Evolutionary conservation across 192 early-diverging fungal species (phyloP).

Genomic region (Coemansia sp.): DNA sequence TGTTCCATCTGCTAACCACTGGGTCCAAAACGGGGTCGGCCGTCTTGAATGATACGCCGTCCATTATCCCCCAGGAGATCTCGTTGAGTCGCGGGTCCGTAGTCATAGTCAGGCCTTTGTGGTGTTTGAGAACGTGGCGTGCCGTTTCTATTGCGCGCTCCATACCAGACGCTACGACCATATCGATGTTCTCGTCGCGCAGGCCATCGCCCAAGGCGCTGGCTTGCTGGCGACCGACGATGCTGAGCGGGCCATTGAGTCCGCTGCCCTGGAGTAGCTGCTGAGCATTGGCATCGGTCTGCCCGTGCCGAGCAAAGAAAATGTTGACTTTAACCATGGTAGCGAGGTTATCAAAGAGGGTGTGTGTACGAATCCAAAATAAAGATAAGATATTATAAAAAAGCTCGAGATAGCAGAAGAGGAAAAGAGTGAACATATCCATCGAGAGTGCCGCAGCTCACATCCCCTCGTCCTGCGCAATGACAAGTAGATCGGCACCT

Average conservation of each 20-base stretch:
- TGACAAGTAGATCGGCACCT: too few relatives aligned
- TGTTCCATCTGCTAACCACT: slow-evolving; percentile 20
- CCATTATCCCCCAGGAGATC: slow-evolving; percentile 48
- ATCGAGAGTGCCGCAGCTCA: too few relatives aligned
- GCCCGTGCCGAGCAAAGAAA: slow-evolving; percentile 44
- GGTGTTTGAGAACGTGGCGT: slow-evolving; percentile 18
- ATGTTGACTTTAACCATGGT: slow-evolving; percentile 28
- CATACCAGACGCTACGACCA: slow-evolving; percentile 38
- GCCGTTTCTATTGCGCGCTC: slow-evolving; percentile 45
- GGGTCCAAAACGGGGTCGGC: slow-evolving; percentile 7
- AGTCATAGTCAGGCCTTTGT: slow-evolving; percentile 19
- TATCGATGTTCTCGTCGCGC: slow-evolving; percentile 31
- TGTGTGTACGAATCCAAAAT: not conserved
- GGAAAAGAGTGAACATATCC: not conserved
- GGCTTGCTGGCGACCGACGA: slow-evolving; percentile 32
- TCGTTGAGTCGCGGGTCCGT: slow-evolving; percentile 47
- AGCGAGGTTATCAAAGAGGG: not conserved
- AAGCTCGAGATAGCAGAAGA: not conserved
- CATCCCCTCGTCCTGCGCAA: too few relatives aligned
- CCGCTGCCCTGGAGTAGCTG: slow-evolving; percentile 36
- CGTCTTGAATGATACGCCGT: slow-evolving; percentile 25
- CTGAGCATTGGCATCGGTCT: slow-evolving; percentile 45
- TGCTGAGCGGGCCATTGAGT: slow-evolving; percentile 37
- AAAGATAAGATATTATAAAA: too few relatives aligned
- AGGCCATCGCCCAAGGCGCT: slow-evolving; percentile 26